Percentiles rank a stretch among this genome's conserved stretches.
These are phyloP conservation scores for Lachancea waltii DNA, from an alignment of 805 yeast species.

Conservation along the genomic window DNA sequence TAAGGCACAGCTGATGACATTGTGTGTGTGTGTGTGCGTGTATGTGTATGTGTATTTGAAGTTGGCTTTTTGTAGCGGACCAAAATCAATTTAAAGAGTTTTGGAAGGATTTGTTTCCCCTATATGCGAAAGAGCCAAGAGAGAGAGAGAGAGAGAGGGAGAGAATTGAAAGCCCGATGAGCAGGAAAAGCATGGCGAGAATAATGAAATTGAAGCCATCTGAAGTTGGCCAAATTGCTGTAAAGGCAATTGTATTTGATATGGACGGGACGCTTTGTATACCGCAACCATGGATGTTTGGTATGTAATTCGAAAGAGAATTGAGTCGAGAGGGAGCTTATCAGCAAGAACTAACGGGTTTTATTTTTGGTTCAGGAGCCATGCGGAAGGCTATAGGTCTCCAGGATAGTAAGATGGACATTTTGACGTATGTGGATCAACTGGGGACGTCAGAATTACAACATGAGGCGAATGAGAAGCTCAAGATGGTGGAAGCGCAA, in stretches of 20 bases:
- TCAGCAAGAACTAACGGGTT: slow-evolving; percentile 3
- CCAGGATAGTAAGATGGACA: slow-evolving; percentile 40
- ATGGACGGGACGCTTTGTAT: slow-evolving; percentile 75
- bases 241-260: slow-evolving; percentile 59
- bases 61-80: no score
- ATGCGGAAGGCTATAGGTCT: slow-evolving; percentile 58
- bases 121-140: no score
- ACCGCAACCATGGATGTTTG: slow-evolving; percentile 56
- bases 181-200: no score
- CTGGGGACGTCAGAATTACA: slow-evolving; percentile 36
- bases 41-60: neutral
- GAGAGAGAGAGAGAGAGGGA: no score
- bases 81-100: no score
- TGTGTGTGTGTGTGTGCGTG: no score
- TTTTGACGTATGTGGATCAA: slow-evolving; percentile 43
- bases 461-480: slow-evolving; percentile 39
- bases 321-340: neutral
- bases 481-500: slow-evolving; percentile 48
- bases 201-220: slow-evolving; percentile 5
- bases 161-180: no score
- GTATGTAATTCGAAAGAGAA: slow-evolving; percentile 15
- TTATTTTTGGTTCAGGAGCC: slow-evolving; percentile 31
- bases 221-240: neutral
- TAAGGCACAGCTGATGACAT: slow-evolving; percentile 19
- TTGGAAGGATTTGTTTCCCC: no score